Percentiles rank a stretch among this genome's conserved stretches.
phyloP scores from a whole-genome alignment of 305 asterid genomes.

The Fraxinus floribunda region DNA sequence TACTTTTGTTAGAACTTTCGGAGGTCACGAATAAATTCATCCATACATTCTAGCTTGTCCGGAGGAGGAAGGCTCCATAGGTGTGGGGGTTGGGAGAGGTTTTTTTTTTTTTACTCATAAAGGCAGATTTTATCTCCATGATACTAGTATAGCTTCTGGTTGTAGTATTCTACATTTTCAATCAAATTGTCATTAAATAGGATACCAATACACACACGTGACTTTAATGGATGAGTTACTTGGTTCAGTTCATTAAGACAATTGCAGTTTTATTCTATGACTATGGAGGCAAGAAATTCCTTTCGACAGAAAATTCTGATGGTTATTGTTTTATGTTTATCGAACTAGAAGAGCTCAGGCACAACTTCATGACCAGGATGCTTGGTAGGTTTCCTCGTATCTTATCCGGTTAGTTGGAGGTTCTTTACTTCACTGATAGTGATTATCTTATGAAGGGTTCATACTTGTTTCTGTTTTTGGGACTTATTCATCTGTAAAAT shows the following conservation, averaged over 20 bases:
- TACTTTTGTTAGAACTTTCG: constrained; percentile 40
- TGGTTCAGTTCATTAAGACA: background rate
- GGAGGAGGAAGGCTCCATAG: background rate
- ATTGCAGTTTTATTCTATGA: background rate
- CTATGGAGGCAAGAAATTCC: background rate
- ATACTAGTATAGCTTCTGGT: background rate
- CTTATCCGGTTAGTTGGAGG: background rate
- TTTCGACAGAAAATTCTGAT: too few species aligned
- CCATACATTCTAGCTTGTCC: constrained; percentile 27
- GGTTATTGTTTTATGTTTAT: background rate
- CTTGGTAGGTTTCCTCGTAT: background rate
- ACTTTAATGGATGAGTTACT: background rate
- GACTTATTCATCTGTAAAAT: background rate
- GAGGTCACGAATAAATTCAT: constrained; percentile 40
- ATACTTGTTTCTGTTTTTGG: background rate
- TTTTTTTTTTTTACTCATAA: too few species aligned
- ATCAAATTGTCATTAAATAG: background rate
- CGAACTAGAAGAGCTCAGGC: background rate
- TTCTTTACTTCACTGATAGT: background rate
- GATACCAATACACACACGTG: background rate
- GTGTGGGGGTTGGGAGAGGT: background rate
- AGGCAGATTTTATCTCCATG: background rate
- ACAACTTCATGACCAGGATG: background rate
- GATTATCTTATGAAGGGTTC: background rate
- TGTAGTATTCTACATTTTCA: background rate